Evolutionary conservation across 2,329 filamentous ascomycete genomes (phyloP).

Genomic region (Phyllosticta capitalensis): DNA sequence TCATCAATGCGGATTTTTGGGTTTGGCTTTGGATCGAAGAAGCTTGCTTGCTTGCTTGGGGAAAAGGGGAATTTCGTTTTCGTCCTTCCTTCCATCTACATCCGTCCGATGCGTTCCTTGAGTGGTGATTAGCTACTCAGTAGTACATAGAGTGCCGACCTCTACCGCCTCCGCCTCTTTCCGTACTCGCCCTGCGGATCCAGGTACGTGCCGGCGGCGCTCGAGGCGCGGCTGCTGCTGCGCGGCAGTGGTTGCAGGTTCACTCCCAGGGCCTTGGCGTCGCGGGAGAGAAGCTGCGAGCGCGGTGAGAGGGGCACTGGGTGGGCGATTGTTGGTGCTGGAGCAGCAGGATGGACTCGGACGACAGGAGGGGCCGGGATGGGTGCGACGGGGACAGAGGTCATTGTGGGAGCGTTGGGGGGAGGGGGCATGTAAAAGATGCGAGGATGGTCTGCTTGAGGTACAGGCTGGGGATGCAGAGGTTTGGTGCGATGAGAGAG

Average conservation of each 20-base stretch:
- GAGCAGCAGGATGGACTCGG: background rate
- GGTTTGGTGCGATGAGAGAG: background rate
- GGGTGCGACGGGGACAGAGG: background rate
- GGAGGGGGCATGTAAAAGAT: background rate
- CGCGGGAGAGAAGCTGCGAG: background rate
- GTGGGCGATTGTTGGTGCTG: background rate
- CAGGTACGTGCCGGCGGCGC: conserved; percentile 1
- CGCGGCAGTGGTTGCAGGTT: background rate
- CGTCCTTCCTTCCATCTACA: too few species aligned
- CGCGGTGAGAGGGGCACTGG: background rate
- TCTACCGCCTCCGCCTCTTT: conserved; percentile 2
- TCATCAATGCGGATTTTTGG: too few species aligned
- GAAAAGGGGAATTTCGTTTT: too few species aligned
- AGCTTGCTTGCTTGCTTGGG: too few species aligned
- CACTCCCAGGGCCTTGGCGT: background rate
- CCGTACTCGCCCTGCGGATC: conserved; percentile 1
- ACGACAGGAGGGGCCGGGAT: background rate
- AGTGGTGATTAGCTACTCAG: too few species aligned
- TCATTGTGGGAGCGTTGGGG: background rate
- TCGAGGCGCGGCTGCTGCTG: background rate
- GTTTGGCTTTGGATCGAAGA: too few species aligned
- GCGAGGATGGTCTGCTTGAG: background rate
- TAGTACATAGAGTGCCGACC: too few species aligned
- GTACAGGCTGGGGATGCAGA: background rate
- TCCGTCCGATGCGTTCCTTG: too few species aligned